A percentile compares a stretch with the other conserved stretches of the same genome.
These are phyloP conservation scores for Phialemonium atrogriseum DNA, from an alignment of 2,329 filamentous ascomycete species.

Conservation along the genomic window DNA sequence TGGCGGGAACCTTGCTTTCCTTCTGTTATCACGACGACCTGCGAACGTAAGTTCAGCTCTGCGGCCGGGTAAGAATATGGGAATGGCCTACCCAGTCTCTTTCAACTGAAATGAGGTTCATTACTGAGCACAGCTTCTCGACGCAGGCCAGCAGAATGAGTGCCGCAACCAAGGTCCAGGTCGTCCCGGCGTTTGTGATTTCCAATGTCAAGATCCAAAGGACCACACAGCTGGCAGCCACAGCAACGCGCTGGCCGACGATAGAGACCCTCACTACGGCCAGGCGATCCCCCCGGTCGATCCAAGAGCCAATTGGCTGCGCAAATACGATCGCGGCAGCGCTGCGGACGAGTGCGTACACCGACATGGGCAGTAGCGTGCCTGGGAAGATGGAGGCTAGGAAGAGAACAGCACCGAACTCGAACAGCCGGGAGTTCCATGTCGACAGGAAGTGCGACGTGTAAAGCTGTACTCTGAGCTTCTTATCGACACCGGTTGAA, in stretches of 20 bases:
- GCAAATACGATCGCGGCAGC: slow-evolving; percentile 50
- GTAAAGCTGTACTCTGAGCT: slow-evolving; percentile 35
- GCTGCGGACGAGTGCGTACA: slow-evolving; percentile 59
- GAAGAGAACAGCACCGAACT: slow-evolving; percentile 54
- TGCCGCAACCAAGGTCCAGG: slow-evolving; percentile 25
- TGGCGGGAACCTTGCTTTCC: slow-evolving; percentile 21
- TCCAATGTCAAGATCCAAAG: slow-evolving; percentile 27
- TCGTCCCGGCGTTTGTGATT: slow-evolving; percentile 18
- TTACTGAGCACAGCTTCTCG: slow-evolving; percentile 58
- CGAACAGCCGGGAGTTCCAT: slow-evolving; percentile 57
- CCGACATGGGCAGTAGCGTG: slow-evolving; percentile 57
- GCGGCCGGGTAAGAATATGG: neutral
- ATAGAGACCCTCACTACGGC: slow-evolving; percentile 43
- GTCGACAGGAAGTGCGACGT: slow-evolving; percentile 53
- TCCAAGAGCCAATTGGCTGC: slow-evolving; percentile 46
- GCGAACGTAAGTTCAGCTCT: slow-evolving; percentile 11
- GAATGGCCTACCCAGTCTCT: slow-evolving; percentile 52
- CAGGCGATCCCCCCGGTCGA: slow-evolving; percentile 48
- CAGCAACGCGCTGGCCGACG: slow-evolving; percentile 31
- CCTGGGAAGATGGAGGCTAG: slow-evolving; percentile 45
- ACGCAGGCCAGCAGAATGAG: slow-evolving; percentile 50
- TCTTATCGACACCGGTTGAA: too few relatives aligned
- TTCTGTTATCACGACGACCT: slow-evolving; percentile 40
- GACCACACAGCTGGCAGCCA: slow-evolving; percentile 37
- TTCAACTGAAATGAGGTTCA: slow-evolving; percentile 62